These are phyloP conservation scores for Solidago caesia DNA, from an alignment of 129 eudicot genomes.

Conservation along the genomic window DNA sequence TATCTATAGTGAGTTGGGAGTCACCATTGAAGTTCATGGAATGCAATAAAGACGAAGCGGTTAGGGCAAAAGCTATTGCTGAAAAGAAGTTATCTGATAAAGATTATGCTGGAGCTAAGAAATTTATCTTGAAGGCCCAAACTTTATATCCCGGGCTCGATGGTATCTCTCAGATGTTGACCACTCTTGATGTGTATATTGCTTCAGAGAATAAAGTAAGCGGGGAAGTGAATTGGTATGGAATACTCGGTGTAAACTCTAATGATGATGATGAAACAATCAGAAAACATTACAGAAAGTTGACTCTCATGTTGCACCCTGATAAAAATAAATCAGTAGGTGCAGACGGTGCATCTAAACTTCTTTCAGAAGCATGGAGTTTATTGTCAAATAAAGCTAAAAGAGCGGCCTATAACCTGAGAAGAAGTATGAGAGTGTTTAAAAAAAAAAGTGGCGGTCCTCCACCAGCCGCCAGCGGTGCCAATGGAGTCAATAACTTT, in stretches of 20 bases:
- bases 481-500: constrained; percentile 48
- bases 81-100: constrained; percentile 56
- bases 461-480: constrained; percentile 34
- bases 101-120: constrained; percentile 72
- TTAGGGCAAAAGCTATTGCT: constrained; percentile 71
- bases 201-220: constrained; percentile 62
- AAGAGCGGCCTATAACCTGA: constrained; percentile 64
- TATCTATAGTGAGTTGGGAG: constrained; percentile 18
- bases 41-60: constrained; percentile 93
- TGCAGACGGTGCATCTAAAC: constrained; percentile 50
- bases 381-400: constrained; percentile 62
- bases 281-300: constrained; percentile 58
- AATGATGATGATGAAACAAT: constrained; percentile 64
- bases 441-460: constrained; percentile 46
- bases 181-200: constrained; percentile 61
- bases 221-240: constrained; percentile 80
- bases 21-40: constrained; percentile 52
- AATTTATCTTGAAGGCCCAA: constrained; percentile 71
- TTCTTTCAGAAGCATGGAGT: constrained; percentile 67
- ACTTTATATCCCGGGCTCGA: constrained; percentile 65
- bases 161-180: constrained; percentile 59
- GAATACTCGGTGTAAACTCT: constrained; percentile 61
- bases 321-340: constrained; percentile 80
- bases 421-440: constrained; percentile 43
- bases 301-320: constrained; percentile 77